Percentiles rank a stretch among this genome's conserved stretches.
phyloP scores from a whole-genome alignment of 163 green algal genomes.

The Volvox carteri region DNA sequence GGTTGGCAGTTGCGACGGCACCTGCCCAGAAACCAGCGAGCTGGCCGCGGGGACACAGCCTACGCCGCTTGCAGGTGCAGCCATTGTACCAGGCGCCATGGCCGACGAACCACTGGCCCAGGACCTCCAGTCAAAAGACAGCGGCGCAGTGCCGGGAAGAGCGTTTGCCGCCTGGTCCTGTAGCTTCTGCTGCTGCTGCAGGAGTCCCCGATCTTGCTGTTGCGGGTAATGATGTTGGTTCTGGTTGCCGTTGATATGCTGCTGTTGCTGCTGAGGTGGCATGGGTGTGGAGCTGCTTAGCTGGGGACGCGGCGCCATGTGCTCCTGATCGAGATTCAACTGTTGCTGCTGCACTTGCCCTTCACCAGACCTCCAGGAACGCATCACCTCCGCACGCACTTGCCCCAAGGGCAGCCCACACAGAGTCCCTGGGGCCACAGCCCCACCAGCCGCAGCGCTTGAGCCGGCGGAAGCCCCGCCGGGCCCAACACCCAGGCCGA shows the following conservation, averaged over 20 bases:
- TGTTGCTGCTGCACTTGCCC: not conserved
- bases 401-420: conserved; percentile 17
- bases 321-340: not conserved
- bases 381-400: not conserved
- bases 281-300: not conserved
- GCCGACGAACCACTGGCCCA: not conserved
- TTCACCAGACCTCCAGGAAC: too few relatives aligned
- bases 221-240: not conserved
- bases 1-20: not conserved
- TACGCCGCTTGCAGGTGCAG: not conserved
- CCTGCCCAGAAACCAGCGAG: not conserved
- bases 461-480: not conserved
- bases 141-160: too few relatives aligned
- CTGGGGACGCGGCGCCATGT: conserved; percentile 2
- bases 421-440: not conserved
- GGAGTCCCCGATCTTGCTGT: not conserved
- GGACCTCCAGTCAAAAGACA: not conserved
- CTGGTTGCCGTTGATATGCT: not conserved
- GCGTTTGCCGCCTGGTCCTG: too few relatives aligned
- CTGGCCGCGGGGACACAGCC: too few relatives aligned
- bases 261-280: conserved; percentile 8
- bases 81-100: not conserved
- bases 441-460: not conserved
- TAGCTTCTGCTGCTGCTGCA: not conserved
- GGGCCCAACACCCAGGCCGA: not conserved